Conservation (phyloP, 345 rosid species). For the Eucalyptus sideroxylon region DNA sequence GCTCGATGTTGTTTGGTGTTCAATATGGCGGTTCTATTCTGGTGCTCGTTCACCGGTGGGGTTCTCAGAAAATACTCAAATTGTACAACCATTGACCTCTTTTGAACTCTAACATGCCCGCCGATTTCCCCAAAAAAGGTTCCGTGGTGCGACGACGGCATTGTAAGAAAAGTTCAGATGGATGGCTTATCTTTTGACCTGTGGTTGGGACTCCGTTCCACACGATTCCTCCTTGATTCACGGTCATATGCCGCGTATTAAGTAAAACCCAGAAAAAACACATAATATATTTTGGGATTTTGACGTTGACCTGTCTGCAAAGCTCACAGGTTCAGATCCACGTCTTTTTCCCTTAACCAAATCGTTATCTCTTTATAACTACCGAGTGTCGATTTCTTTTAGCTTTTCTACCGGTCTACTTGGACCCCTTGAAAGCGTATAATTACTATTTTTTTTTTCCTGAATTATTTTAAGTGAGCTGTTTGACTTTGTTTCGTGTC, state of each 20-base stretch:
- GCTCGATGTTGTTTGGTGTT: neutral
- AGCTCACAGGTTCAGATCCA: neutral
- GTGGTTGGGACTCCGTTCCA: neutral
- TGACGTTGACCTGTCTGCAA: neutral
- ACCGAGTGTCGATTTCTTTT: neutral
- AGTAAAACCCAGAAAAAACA: neutral
- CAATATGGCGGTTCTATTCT: neutral
- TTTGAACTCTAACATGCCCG: neutral
- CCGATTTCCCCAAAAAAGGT: neutral
- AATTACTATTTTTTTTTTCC: neutral
- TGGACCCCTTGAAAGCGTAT: neutral
- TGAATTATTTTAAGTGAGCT: neutral
- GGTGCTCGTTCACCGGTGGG: neutral
- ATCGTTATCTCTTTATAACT: neutral
- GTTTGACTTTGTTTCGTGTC: neutral
- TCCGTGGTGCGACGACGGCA: neutral
- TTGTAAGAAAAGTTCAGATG: neutral
- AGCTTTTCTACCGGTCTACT: neutral
- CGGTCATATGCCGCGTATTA: neutral
- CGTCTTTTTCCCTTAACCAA: neutral
- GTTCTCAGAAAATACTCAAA: neutral
- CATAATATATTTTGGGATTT: neutral
- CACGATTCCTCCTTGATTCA: neutral
- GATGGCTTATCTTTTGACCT: neutral
- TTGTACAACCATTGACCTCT: neutral